These are phyloP conservation scores for Ceratocystis destructans DNA, from an alignment of 2,329 filamentous ascomycete genomes.

Conservation along the genomic window DNA sequence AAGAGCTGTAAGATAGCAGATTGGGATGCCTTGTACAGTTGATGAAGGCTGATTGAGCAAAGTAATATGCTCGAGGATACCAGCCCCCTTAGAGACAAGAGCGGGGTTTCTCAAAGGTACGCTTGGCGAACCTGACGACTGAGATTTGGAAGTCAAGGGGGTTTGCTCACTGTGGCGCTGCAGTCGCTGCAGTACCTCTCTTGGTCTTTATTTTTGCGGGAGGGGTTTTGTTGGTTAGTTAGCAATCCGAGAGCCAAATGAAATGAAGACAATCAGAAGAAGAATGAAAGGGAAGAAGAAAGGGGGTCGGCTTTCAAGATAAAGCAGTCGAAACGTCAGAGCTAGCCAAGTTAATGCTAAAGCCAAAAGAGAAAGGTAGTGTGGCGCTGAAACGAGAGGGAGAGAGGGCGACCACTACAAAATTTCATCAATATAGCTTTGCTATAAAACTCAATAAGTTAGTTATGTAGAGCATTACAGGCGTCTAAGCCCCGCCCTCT, in stretches of 20 bases:
- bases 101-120: neutral
- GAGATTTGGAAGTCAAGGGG: neutral
- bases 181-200: neutral
- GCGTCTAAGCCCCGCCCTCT: neutral
- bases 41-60: neutral
- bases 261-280: neutral
- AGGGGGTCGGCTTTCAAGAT: neutral
- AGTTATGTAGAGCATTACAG: neutral
- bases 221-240: neutral
- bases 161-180: no score
- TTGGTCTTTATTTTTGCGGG: neutral
- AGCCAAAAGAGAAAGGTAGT: neutral
- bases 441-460: neutral
- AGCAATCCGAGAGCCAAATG: neutral
- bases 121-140: neutral
- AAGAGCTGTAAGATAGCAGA: neutral
- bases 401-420: neutral
- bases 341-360: no score
- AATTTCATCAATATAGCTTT: neutral
- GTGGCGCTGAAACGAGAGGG: neutral
- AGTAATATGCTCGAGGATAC: neutral
- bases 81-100: neutral
- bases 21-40: neutral
- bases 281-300: neutral
- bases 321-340: no score